These are phyloP conservation scores for Fomitiporia mediterranea DNA, from an alignment of 1,284 basidiomycete species.

Conservation along the genomic window DNA sequence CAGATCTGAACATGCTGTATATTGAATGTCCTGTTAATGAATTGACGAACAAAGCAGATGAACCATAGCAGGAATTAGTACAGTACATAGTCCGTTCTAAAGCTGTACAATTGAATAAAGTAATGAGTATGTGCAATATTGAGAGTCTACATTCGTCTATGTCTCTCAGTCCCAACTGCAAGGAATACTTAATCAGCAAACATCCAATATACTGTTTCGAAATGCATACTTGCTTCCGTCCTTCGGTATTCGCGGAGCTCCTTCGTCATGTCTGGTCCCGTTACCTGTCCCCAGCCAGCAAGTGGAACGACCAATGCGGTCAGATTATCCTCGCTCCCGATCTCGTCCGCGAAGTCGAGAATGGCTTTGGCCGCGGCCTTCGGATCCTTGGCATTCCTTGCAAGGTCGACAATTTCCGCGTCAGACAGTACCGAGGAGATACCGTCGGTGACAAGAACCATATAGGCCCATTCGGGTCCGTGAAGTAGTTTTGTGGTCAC, in stretches of 20 bases:
- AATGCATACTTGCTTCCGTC: constrained; percentile 56
- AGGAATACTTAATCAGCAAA: constrained; percentile 12
- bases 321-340: constrained; percentile 89
- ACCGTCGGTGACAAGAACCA: constrained; percentile 85
- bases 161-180: constrained; percentile 64
- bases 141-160: constrained; percentile 57
- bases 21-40: neutral
- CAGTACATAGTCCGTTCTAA: constrained; percentile 6
- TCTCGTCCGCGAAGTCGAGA: constrained; percentile 83
- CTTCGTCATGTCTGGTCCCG: constrained; percentile 76
- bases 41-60: neutral
- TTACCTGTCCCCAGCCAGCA: constrained; percentile 83
- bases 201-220: neutral
- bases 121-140: neutral
- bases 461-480: constrained; percentile 73
- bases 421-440: constrained; percentile 89
- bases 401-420: constrained; percentile 92
- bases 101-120: neutral
- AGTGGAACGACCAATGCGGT: constrained; percentile 93
- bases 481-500: constrained; percentile 76
- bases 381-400: constrained; percentile 68
- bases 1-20: constrained; percentile 72
- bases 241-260: constrained; percentile 77
- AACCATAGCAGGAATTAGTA: neutral
- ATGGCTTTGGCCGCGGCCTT: constrained; percentile 80